A percentile compares a stretch with the other conserved stretches of the same genome.
Evolutionary conservation across 192 early-diverging fungal species (phyloP).

Genomic region (Linnemannia elongata): DNA sequence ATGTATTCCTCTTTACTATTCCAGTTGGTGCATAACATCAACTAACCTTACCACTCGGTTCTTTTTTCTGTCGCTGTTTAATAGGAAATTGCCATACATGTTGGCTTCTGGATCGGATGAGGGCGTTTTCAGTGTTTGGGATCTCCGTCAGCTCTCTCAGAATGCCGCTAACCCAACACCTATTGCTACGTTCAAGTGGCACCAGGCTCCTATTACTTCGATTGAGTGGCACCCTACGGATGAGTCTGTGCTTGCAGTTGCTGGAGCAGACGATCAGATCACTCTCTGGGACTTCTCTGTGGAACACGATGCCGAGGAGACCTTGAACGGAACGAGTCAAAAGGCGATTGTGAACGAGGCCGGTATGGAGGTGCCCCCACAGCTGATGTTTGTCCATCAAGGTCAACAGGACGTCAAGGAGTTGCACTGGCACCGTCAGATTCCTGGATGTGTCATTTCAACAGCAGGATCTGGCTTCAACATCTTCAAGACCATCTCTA

Average conservation of each 20-base stretch:
- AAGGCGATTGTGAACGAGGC: slow-evolving; percentile 68
- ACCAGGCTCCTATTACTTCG: slow-evolving; percentile 90
- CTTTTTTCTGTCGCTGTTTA: not conserved
- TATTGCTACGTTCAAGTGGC: slow-evolving; percentile 96
- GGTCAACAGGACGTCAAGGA: slow-evolving; percentile 97
- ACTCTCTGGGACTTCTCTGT: slow-evolving; percentile 99
- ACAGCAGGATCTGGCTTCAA: slow-evolving; percentile 94
- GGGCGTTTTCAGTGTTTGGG: slow-evolving; percentile 96
- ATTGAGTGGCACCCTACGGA: slow-evolving; percentile 98
- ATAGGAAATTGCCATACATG: slow-evolving; percentile 81
- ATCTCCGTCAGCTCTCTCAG: slow-evolving; percentile 77
- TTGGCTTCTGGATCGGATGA: slow-evolving; percentile 94
- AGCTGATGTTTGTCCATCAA: slow-evolving; percentile 94
- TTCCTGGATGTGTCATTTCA: slow-evolving; percentile 89
- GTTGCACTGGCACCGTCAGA: slow-evolving; percentile 96
- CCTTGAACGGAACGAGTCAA: slow-evolving; percentile 63
- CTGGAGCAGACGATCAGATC: slow-evolving; percentile 95
- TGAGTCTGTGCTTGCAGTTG: slow-evolving; percentile 89
- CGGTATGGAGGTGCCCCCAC: slow-evolving; percentile 89
- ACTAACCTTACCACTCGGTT: not conserved
- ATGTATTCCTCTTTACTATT: not conserved
- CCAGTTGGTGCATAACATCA: not conserved
- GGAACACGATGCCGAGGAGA: slow-evolving; percentile 94
- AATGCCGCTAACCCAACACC: slow-evolving; percentile 70
- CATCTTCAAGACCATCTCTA: slow-evolving; percentile 97